Percentiles rank a stretch among this genome's conserved stretches.
Evolutionary conservation across 2,329 filamentous ascomycete species (phyloP).

Genomic region (Geosmithia putterillii): DNA sequence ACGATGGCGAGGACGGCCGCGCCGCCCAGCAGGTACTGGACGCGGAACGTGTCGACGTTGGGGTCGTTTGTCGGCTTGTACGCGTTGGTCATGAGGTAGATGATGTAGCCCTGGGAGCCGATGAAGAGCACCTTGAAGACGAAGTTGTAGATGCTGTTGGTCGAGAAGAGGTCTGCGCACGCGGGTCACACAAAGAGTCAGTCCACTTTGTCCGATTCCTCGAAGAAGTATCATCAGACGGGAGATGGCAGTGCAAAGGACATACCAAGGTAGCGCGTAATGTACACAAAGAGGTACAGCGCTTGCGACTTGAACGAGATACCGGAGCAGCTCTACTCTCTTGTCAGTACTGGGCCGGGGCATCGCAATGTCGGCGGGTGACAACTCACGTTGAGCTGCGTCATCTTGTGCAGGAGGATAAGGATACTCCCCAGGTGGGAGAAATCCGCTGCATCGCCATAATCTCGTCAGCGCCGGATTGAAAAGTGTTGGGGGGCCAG

Average conservation of each 20-base stretch:
- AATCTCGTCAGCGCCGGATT: not conserved
- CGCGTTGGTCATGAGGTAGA: constrained; percentile 95
- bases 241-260: not conserved
- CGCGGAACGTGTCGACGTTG: constrained; percentile 93
- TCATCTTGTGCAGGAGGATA: constrained; percentile 95
- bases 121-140: constrained; percentile 96
- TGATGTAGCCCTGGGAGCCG: constrained; percentile 75
- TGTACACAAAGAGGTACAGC: constrained; percentile 86
- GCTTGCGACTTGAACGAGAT: constrained; percentile 99
- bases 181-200: no score
- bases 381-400: constrained; percentile 64
- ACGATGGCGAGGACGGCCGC: constrained; percentile 68
- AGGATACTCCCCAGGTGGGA: constrained; percentile 91
- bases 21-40: constrained; percentile 82
- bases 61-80: constrained; percentile 97
- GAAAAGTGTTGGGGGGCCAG: not conserved
- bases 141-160: constrained; percentile 78
- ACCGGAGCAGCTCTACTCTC: constrained; percentile 76
- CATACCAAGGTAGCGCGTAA: constrained; percentile 79
- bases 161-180: constrained; percentile 70
- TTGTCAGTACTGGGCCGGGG: not conserved
- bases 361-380: not conserved
- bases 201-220: no score
- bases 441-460: constrained; percentile 59
- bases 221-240: no score